phyloP scores from a whole-genome alignment of 2,329 filamentous ascomycete species.

The Eutypa lata region DNA sequence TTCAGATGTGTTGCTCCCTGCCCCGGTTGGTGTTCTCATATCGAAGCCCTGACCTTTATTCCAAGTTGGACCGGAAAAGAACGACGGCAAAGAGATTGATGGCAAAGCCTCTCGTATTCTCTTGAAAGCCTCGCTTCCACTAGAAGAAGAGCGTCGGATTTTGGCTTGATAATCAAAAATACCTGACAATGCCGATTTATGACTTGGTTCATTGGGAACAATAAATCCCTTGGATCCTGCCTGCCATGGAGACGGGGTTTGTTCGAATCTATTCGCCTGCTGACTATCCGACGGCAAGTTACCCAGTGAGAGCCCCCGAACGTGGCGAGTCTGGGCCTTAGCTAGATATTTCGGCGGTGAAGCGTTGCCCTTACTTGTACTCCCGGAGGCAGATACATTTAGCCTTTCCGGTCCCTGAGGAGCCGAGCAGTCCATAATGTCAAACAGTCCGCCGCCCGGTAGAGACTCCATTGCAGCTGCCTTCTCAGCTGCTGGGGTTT shows the following conservation, averaged over 20 bases:
- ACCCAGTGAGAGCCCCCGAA: conserved; percentile 25
- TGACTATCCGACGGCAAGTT: conserved; percentile 19
- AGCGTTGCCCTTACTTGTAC: background rate
- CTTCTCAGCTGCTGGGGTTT: conserved; percentile 57
- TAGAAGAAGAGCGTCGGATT: conserved; percentile 50
- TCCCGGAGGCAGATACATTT: conserved; percentile 3
- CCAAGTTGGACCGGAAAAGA: conserved; percentile 35
- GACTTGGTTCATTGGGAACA: conserved; percentile 25
- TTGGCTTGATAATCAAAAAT: conserved; percentile 44
- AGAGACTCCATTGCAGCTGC: conserved; percentile 49
- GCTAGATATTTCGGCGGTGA: conserved; percentile 3
- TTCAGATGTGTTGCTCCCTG: conserved; percentile 13
- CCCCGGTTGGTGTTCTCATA: conserved; percentile 18
- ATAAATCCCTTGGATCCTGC: conserved; percentile 37
- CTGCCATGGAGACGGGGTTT: conserved; percentile 37
- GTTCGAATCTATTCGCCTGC: conserved; percentile 18
- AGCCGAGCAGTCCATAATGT: conserved; percentile 29
- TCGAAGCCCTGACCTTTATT: conserved; percentile 19
- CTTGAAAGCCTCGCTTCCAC: conserved; percentile 55
- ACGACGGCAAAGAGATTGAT: conserved; percentile 49
- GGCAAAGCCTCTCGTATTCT: conserved; percentile 55
- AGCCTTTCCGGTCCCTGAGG: conserved; percentile 16
- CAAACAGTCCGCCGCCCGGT: conserved; percentile 34
- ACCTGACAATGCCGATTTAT: conserved; percentile 38
- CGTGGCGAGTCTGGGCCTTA: conserved; percentile 15